Evolutionary conservation across 148 eudicot genomes (phyloP).

Genomic region (Vaccinium macrocarpon): DNA sequence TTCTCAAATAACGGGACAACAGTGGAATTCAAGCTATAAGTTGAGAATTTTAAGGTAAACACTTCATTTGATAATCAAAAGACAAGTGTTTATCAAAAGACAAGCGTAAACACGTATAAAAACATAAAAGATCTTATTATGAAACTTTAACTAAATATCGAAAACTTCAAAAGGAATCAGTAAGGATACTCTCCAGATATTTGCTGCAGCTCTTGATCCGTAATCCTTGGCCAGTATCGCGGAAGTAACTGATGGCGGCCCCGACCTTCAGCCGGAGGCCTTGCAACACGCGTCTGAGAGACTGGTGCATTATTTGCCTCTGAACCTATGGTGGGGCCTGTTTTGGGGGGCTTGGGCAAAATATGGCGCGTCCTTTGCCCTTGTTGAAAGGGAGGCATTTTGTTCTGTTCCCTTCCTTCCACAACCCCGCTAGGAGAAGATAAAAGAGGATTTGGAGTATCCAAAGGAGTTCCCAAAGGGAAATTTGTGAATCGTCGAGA

Average conservation of each 20-base stretch:
- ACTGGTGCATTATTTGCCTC: constrained; percentile 47
- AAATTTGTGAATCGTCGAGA: constrained; percentile 46
- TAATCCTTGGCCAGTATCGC: constrained; percentile 95
- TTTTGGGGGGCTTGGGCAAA: constrained; percentile 64
- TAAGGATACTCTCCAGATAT: constrained; percentile 96
- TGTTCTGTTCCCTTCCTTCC: constrained; percentile 53
- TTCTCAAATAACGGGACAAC: constrained; percentile 91
- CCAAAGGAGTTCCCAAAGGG: constrained; percentile 40
- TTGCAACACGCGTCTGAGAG: constrained; percentile 61
- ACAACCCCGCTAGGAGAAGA: constrained; percentile 36
- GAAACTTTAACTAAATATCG: background rate
- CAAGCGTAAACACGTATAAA: background rate
- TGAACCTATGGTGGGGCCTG: constrained; percentile 28
- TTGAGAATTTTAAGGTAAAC: constrained; percentile 43
- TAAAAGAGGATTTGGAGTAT: constrained; percentile 32
- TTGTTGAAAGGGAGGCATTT: constrained; percentile 40
- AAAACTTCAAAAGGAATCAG: background rate
- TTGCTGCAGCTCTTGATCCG: constrained; percentile 90
- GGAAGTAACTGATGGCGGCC: constrained; percentile 83
- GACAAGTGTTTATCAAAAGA: constrained; percentile 15
- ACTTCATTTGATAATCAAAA: constrained; percentile 14
- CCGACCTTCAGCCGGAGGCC: constrained; percentile 92
- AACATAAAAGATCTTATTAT: background rate
- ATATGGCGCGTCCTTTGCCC: constrained; percentile 62
- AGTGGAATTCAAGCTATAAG: constrained; percentile 73